Conservation (phyloP, 306 rosid species). For the Ammopiptanthus mongolicus region DNA sequence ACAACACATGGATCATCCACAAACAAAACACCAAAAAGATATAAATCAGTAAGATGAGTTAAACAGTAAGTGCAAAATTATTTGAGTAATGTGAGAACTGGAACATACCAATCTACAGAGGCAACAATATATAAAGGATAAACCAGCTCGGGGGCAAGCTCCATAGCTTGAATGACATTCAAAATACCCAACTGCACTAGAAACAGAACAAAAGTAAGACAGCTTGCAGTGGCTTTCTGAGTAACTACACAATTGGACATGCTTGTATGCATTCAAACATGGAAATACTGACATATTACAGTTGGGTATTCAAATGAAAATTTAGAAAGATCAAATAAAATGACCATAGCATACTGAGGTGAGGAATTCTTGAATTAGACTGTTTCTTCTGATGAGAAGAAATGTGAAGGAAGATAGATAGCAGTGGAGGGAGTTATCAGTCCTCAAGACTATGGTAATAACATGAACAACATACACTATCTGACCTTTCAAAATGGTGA, state of each 20-base stretch:
- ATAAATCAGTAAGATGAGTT: slow-evolving; percentile 10
- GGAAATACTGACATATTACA: slow-evolving; percentile 3
- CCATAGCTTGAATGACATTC: slow-evolving; percentile 79
- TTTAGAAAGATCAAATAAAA: not conserved
- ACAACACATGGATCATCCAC: slow-evolving; percentile 28
- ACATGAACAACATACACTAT: slow-evolving; percentile 15
- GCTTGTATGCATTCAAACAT: slow-evolving; percentile 1
- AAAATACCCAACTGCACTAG: slow-evolving; percentile 86
- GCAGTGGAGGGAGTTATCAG: slow-evolving; percentile 3
- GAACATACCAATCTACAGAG: slow-evolving; percentile 68
- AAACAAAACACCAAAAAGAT: slow-evolving; percentile 28
- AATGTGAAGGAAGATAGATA: not conserved
- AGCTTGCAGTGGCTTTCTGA: slow-evolving; percentile 1
- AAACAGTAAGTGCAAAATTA: not conserved
- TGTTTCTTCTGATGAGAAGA: slow-evolving; percentile 9
- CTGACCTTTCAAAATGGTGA: slow-evolving; percentile 14
- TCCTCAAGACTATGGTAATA: not conserved
- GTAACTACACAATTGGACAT: slow-evolving; percentile 4
- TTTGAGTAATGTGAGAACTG: slow-evolving; percentile 21
- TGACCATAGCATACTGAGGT: not conserved
- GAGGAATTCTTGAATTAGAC: not conserved
- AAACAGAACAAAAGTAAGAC: slow-evolving; percentile 28
- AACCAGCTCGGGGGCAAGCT: slow-evolving; percentile 73
- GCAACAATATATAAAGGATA: slow-evolving; percentile 78
- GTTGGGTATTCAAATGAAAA: slow-evolving; percentile 3